Evolutionary conservation across 2,329 filamentous ascomycete species (phyloP).

Genomic region (Diplodia intermedia): DNA sequence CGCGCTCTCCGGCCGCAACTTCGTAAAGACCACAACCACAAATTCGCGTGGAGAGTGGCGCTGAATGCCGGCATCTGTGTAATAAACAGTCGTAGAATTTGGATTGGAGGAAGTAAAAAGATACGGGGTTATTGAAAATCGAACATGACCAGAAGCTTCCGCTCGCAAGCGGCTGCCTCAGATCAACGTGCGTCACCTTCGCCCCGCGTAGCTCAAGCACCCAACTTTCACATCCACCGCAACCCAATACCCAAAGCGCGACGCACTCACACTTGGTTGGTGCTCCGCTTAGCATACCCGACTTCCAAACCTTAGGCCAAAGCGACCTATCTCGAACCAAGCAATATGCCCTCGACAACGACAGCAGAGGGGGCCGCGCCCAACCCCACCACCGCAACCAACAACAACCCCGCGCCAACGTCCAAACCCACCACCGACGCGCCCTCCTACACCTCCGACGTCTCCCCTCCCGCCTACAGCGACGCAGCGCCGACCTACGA

Average conservation of each 20-base stretch:
- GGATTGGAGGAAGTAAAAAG: neutral
- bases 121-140: neutral
- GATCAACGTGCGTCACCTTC: conserved; percentile 2
- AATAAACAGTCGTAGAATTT: neutral
- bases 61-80: neutral
- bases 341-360: neutral
- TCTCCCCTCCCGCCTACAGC: conserved; percentile 15
- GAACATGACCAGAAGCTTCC: neutral
- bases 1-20: no score
- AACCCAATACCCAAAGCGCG: neutral
- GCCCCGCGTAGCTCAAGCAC: neutral
- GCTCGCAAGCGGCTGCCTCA: conserved; percentile 7
- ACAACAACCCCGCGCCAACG: conserved; percentile 11
- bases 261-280: neutral
- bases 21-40: neutral
- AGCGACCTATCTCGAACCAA: neutral
- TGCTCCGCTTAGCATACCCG: neutral
- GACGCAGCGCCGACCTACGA: conserved; percentile 14
- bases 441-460: conserved; percentile 16
- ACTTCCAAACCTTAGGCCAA: neutral
- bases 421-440: conserved; percentile 12
- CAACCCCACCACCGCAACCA: conserved; percentile 10
- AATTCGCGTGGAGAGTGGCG: neutral
- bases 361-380: neutral
- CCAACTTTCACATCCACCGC: neutral